Percentiles rank a stretch among this genome's conserved stretches.
These are phyloP conservation scores for Vitis hybrid DNA, from an alignment of 177 flowering plant genomes.

Conservation along the genomic window DNA sequence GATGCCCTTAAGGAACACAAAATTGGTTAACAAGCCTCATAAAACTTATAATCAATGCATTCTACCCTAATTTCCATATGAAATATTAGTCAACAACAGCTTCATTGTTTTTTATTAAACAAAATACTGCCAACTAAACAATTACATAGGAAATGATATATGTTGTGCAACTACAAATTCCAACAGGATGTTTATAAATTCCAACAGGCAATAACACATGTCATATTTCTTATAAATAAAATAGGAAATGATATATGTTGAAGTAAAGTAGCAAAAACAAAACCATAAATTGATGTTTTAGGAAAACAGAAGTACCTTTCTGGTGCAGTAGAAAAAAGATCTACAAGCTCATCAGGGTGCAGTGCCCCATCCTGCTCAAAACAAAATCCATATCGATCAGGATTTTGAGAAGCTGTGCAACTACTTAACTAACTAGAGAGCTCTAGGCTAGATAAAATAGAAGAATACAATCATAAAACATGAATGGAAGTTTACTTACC, in stretches of 20 bases:
- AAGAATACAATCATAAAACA: background rate
- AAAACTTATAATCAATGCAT: background rate
- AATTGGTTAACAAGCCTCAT: background rate
- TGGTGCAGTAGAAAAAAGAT: constrained; percentile 59
- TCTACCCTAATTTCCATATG: no score
- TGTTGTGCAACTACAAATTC: background rate
- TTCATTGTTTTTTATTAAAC: background rate
- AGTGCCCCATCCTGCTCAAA: constrained; percentile 43
- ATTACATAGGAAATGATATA: background rate
- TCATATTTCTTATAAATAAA: background rate
- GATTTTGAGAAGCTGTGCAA: background rate
- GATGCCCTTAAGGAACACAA: background rate
- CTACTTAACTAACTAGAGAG: background rate
- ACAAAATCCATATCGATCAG: background rate
- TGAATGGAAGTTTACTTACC: background rate
- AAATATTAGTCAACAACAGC: background rate
- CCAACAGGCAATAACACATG: no score
- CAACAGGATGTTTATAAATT: background rate
- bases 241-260: background rate
- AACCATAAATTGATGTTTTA: background rate
- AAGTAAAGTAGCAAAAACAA: constrained; percentile 3
- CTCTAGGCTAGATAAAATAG: background rate
- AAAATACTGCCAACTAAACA: background rate
- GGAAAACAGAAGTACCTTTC: constrained; percentile 44
- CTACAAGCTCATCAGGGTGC: constrained; percentile 36